Percentiles rank a stretch among this genome's conserved stretches.
These are phyloP conservation scores for Scytalidium lignicola DNA, from an alignment of 2,329 filamentous ascomycete species.

Conservation along the genomic window DNA sequence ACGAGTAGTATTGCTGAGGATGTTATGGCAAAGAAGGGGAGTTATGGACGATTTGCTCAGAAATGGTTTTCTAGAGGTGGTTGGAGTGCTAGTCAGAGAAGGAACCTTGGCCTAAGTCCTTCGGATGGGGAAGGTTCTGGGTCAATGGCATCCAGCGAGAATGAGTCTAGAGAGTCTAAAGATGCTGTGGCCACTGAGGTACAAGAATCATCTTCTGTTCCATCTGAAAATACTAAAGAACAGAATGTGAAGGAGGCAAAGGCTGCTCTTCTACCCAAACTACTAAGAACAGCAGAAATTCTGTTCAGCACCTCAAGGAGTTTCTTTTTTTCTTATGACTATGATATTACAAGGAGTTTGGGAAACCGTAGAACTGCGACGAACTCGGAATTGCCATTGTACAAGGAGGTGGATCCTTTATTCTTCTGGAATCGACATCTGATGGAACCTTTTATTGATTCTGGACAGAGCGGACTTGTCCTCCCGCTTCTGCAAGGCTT, in stretches of 20 bases:
- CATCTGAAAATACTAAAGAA: constrained; percentile 1
- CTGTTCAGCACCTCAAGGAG: constrained; percentile 77
- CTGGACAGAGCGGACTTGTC: constrained; percentile 65
- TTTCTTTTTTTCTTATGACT: constrained; percentile 94
- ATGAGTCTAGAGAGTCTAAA: neutral
- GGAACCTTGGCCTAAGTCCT: constrained; percentile 62
- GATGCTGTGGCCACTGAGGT: neutral
- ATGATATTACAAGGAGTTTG: constrained; percentile 75
- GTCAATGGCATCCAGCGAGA: constrained; percentile 11
- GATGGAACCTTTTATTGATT: constrained; percentile 65
- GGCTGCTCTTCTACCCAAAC: constrained; percentile 64
- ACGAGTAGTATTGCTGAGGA: constrained; percentile 74
- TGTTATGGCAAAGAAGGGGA: constrained; percentile 76
- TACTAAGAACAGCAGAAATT: constrained; percentile 77
- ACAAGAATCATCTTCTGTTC: neutral
- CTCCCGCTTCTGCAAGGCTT: constrained; percentile 92
- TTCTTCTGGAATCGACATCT: constrained; percentile 93
- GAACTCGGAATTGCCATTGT: constrained; percentile 53
- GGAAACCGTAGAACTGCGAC: constrained; percentile 36
- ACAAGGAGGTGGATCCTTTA: constrained; percentile 66
- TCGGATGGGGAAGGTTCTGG: constrained; percentile 15
- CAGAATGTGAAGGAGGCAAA: constrained; percentile 13
- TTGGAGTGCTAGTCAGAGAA: constrained; percentile 68
- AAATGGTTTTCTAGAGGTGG: constrained; percentile 87
- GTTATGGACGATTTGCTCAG: constrained; percentile 83